Base-by-base conservation (phyloP, 2,329 filamentous ascomycete species). In the Triangularia verruculosa region DNA sequence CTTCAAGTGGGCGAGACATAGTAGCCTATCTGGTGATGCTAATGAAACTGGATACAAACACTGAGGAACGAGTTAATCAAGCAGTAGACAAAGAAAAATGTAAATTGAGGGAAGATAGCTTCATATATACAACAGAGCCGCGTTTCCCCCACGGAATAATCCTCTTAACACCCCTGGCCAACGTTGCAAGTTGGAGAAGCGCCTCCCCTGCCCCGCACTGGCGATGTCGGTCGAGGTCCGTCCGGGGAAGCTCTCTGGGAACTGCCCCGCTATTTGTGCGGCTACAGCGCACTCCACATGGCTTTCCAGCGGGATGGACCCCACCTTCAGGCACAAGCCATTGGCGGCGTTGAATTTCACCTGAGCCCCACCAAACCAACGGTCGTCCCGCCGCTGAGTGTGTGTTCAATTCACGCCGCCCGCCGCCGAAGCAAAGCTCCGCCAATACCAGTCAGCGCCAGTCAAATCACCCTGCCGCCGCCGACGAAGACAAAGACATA, bases 1-100 rank as follows among this genome's bases (percentile, higher is more conserved):
- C 90, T 73, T 91, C 86, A n/a, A 89, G 79, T 57, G 76, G 72
- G 43, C 76, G 77, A 68, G 77, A 67, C 77, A 80, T 79, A 6
- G 34, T 67, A 13, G 13, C 22, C 22, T 7, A 25, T n/a, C 17
- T 32, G 52, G 24, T 54, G 54, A 27, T 59, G 34, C 20, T 8
- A 34, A 57, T 22, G 53, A 32, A 13, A 32, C 15, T 4, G 20
- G 27, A 27, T 9, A 20, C 4, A 17, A 28, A 28, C 22, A 53
- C 51, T 13, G 22, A 20, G 13, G 51, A 57, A 54, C 25, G 51
- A 32, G 39, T 17, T 20, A 7, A 20, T 47, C 11, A 9, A 20
- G 20, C 39, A 17, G 9, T 20, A 5, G 34, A 17, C 34, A 43
- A 8, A 17, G n/a, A 47, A 11, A 43, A 30, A 15, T 28, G 27